phyloP scores from a whole-genome alignment of 2,329 filamentous ascomycete species.

The Fragosphaeria purpurea region DNA sequence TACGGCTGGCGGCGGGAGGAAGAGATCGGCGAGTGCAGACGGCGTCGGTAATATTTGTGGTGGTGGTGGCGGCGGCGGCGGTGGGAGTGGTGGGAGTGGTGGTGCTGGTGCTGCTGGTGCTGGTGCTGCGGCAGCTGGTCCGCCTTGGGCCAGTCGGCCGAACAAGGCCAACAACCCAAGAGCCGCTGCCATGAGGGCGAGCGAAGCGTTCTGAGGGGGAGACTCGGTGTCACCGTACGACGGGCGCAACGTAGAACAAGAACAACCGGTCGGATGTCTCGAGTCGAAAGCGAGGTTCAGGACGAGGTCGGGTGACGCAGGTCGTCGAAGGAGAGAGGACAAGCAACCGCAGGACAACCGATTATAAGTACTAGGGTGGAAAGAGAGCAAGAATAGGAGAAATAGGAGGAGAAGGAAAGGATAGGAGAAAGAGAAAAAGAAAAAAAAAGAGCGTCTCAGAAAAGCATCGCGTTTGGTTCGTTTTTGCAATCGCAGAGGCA shows the following conservation, averaged over 20 bases:
- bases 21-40: background rate
- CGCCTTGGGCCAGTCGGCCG: conserved; percentile 1
- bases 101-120: background rate
- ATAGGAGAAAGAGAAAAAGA: conserved; percentile 16
- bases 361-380: background rate
- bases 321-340: no score
- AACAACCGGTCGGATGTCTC: no score
- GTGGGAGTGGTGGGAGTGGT: background rate
- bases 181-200: background rate
- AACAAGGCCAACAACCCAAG: background rate
- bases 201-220: background rate
- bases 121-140: background rate
- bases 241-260: background rate
- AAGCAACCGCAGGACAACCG: background rate
- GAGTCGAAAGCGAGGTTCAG: no score
- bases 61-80: conserved; percentile 4
- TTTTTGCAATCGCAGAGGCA: no score
- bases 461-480: no score
- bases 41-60: background rate
- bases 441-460: no score
- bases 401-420: background rate
- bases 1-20: conserved; percentile 1
- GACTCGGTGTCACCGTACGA: background rate
- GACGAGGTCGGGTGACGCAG: no score
- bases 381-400: background rate